Base-by-base conservation (phyloP, 2,329 filamentous ascomycete genomes). In the Fusarium kyushuense region DNA sequence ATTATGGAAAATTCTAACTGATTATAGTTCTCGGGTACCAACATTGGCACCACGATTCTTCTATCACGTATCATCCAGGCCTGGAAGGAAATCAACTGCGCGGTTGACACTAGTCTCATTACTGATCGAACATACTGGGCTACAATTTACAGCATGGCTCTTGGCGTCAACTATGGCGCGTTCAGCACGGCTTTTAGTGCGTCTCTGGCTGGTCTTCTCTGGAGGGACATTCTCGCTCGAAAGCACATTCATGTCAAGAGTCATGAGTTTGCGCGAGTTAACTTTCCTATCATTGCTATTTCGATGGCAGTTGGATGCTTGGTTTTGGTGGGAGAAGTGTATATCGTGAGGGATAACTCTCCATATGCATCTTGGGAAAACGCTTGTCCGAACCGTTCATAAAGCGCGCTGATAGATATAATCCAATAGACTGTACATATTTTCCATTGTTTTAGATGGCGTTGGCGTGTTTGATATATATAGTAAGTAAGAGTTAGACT, bases 21-120 rank as follows among this genome's bases (percentile, higher is more conserved):
- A 2, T 4, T 12, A 1, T 1, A 92, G 89, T 93, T 92, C 69
- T 89, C 91, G 0, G 91, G 91, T 19, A 93, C 91, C 3, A 93
- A 93, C 67, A 93, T 93, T 53, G 90, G 91, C 33, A 92, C 90
- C 0, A 90, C 90, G 0, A 93, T 93, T 72, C 85, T 93, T 1
- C 82, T 93, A 2, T 92, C 86, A 11, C 88, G 90, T 5, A 85
- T 92, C 9, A 86, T 93, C 13, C 90, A 93, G 74, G 80, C 86
- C 0, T 93, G 91, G 91, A 80, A 86, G 65, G 72, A 79, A 3
- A 91, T 93, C 40, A 87, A 90, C 67, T 56, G 73, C 1, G 60
- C 67, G 0, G 33, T 40, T 0, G 84, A 81, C 38, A 81, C 47
- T 77, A 78, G 0, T 77, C 76, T 82, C 1, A 90, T 93, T 49